Percentiles rank a stretch among this genome's conserved stretches.
Evolutionary conservation across 1,284 basidiomycete species (phyloP).

Genomic region (Apiotrichum siamense): DNA sequence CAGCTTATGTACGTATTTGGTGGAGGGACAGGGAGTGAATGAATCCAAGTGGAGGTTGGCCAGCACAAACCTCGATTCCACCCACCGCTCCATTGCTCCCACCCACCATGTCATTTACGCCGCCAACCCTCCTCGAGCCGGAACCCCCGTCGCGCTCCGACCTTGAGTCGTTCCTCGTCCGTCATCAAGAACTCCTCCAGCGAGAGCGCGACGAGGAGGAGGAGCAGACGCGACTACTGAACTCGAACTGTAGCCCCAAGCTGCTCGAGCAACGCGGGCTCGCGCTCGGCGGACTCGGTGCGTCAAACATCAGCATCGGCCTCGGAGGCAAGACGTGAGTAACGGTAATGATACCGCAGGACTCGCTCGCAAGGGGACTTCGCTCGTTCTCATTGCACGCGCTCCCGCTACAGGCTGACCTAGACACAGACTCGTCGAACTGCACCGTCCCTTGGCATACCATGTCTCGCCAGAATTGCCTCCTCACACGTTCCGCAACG

Average conservation of each 20-base stretch:
- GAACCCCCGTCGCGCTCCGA: slow-evolving; percentile 23
- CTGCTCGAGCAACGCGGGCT: slow-evolving; percentile 82
- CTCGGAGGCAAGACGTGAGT: slow-evolving; percentile 83
- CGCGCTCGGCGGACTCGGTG: slow-evolving; percentile 65
- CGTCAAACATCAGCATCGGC: slow-evolving; percentile 66
- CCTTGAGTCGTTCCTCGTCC: slow-evolving; percentile 60
- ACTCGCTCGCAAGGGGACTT: not conserved
- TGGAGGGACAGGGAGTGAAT: too few species aligned
- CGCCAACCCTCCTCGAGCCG: slow-evolving; percentile 14
- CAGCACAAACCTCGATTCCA: not conserved
- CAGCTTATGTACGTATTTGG: too few species aligned
- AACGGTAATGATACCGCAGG: too few species aligned
- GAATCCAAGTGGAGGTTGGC: not conserved
- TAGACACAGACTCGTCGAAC: slow-evolving; percentile 69
- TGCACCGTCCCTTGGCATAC: slow-evolving; percentile 75
- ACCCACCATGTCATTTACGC: not conserved
- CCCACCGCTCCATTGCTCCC: not conserved
- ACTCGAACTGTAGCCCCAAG: slow-evolving; percentile 76
- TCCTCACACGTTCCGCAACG: slow-evolving; percentile 74
- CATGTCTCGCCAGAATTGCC: slow-evolving; percentile 67
- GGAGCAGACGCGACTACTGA: slow-evolving; percentile 68
- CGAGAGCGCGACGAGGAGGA: slow-evolving; percentile 76
- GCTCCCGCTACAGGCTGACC: not conserved
- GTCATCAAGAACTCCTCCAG: slow-evolving; percentile 63
- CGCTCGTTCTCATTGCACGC: too few species aligned